phyloP scores from a whole-genome alignment of 2,329 filamentous ascomycete genomes.

The Colletotrichum noveboracense region DNA sequence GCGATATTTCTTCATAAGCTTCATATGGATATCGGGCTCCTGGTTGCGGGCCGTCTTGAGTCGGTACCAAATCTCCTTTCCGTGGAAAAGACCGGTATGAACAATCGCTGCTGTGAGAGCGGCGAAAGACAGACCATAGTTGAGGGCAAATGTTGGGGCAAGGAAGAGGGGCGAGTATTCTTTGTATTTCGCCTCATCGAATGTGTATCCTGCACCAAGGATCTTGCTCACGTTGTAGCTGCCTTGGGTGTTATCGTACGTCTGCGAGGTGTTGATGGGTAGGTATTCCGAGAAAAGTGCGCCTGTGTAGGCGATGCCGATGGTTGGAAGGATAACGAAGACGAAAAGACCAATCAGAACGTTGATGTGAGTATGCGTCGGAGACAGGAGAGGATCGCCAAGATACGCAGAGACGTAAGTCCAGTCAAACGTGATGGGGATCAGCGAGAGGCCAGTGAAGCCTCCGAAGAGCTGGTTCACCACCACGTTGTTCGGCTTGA shows the following conservation, averaged over 20 bases:
- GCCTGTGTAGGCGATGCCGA: conserved; percentile 51
- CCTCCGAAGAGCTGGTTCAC: conserved; percentile 68
- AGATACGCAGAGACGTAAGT: conserved; percentile 48
- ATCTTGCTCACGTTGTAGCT: conserved; percentile 58
- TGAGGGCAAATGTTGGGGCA: conserved; percentile 57
- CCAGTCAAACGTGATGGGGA: conserved; percentile 65
- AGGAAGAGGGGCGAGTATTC: conserved; percentile 35
- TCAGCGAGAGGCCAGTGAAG: conserved; percentile 61
- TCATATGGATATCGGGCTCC: conserved; percentile 62
- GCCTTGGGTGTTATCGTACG: conserved; percentile 61
- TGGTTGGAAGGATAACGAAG: conserved; percentile 31
- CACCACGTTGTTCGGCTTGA: conserved; percentile 61
- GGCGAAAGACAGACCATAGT: conserved; percentile 46
- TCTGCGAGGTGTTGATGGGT: conserved; percentile 58
- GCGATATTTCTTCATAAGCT: conserved; percentile 60
- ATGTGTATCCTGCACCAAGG: conserved; percentile 55
- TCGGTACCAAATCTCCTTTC: conserved; percentile 46
- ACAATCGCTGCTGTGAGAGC: conserved; percentile 57
- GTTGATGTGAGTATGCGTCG: conserved; percentile 12
- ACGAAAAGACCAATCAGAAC: conserved; percentile 4
- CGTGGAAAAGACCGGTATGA: conserved; percentile 57
- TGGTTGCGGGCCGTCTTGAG: conserved; percentile 42
- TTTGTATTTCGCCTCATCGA: conserved; percentile 66
- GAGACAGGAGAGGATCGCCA: conserved; percentile 30
- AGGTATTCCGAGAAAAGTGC: conserved; percentile 56